These are phyloP conservation scores for Talaromyces stipitatus DNA, from an alignment of 495 filamentous ascomycete genomes.

Conservation along the genomic window DNA sequence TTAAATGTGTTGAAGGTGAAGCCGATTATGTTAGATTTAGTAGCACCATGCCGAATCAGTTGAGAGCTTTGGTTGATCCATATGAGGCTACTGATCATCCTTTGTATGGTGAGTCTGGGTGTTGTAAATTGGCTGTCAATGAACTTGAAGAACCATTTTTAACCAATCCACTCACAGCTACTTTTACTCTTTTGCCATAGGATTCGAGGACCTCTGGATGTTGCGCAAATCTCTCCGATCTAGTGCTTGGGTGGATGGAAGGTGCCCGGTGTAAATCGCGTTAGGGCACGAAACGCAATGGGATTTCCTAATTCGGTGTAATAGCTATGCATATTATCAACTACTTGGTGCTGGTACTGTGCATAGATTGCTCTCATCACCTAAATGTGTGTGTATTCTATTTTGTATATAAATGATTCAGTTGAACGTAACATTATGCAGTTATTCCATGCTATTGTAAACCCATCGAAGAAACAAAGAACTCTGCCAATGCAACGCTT, in stretches of 20 bases:
- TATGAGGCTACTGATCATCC: conserved; percentile 5
- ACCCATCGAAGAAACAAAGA: neutral
- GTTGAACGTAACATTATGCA: neutral
- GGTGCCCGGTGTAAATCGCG: neutral
- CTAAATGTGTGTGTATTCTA: no score
- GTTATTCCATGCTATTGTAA: neutral
- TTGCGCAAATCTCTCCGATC: neutral
- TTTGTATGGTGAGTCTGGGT: neutral
- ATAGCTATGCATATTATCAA: no score
- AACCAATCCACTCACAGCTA: neutral
- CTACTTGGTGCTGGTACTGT: no score
- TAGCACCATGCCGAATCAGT: conserved; percentile 4
- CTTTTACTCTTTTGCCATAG: neutral
- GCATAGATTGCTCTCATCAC: no score
- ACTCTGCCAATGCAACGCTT: neutral
- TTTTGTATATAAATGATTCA: neutral
- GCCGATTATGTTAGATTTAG: conserved; percentile 6
- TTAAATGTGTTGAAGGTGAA: conserved; percentile 3
- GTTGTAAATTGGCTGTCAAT: no score
- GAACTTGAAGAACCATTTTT: neutral
- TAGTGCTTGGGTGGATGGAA: neutral
- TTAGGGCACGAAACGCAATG: neutral
- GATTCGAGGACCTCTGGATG: neutral
- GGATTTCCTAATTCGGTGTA: neutral
- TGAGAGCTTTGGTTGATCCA: neutral